A percentile compares a stretch with the other conserved stretches of the same genome.
Conservation (phyloP, 495 filamentous ascomycete species). For the Hyphodiscus hymeniophilus region DNA sequence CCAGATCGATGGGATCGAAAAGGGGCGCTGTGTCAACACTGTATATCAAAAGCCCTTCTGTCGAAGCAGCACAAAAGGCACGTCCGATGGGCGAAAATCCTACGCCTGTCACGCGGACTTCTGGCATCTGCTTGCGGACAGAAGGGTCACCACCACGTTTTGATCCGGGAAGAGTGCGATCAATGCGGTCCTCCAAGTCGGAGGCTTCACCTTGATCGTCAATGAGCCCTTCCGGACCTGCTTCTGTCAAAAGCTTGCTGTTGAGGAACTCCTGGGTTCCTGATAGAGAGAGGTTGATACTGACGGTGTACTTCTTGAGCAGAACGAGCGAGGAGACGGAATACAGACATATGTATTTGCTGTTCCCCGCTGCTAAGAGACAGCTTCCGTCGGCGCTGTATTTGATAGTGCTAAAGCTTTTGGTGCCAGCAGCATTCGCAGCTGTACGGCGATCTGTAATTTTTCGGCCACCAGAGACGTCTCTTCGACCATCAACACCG, state of each 20-base stretch:
- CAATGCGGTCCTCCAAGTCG: constrained; percentile 77
- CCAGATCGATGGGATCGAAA: constrained; percentile 95
- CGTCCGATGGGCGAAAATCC: constrained; percentile 84
- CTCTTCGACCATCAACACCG: constrained; percentile 78
- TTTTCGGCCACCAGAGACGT: constrained; percentile 88
- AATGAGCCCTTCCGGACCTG: constrained; percentile 71
- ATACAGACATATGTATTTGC: constrained; percentile 96
- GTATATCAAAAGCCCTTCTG: constrained; percentile 90
- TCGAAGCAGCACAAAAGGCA: constrained; percentile 89
- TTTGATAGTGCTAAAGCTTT: constrained; percentile 76
- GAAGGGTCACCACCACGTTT: constrained; percentile 75
- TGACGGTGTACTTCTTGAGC: constrained; percentile 91
- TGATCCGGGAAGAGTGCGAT: constrained; percentile 78
- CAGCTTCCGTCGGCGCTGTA: constrained; percentile 91
- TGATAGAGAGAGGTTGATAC: constrained; percentile 84
- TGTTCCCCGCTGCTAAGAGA: constrained; percentile 83
- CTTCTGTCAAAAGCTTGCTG: constrained; percentile 83
- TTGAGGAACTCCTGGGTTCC: constrained; percentile 96
- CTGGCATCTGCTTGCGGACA: constrained; percentile 62
- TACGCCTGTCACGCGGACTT: constrained; percentile 78
- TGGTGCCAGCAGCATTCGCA: constrained; percentile 81
- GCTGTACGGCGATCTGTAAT: constrained; percentile 79
- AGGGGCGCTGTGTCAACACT: constrained; percentile 69
- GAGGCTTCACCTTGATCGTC: constrained; percentile 84
- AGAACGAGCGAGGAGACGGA: constrained; percentile 80